Evolutionary conservation across 768 basidiomycete species (phyloP).

Genomic region (Macrolepiota fuliginosa): DNA sequence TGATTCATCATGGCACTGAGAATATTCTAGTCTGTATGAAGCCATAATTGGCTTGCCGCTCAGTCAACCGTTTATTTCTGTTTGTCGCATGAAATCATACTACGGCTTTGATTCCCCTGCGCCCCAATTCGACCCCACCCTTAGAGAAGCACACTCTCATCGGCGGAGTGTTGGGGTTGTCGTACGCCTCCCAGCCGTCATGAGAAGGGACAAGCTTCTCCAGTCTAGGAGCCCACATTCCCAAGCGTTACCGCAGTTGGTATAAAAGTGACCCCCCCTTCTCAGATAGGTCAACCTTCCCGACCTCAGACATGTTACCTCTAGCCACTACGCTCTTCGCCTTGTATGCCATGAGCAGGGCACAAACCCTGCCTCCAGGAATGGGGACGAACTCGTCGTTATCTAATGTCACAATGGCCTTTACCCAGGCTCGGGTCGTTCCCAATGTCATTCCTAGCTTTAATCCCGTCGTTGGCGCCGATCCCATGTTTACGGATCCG

Average conservation of each 20-base stretch:
- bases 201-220: background rate
- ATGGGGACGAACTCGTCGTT: slow-evolving; percentile 8
- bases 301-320: background rate
- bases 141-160: background rate
- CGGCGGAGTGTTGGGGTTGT: background rate
- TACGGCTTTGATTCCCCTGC: background rate
- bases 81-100: background rate
- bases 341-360: background rate
- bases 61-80: background rate
- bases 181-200: background rate
- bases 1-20: background rate
- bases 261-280: background rate
- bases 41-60: background rate
- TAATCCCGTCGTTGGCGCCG: slow-evolving; percentile 31
- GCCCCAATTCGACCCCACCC: background rate
- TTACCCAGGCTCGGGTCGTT: slow-evolving; percentile 37
- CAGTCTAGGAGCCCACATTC: background rate
- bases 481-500: slow-evolving; percentile 36
- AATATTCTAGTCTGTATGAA: background rate
- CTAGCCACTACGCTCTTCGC: background rate
- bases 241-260: background rate
- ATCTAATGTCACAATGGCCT: slow-evolving; percentile 28
- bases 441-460: slow-evolving; percentile 37
- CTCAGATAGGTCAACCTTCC: background rate
- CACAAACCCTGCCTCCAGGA: background rate